phyloP scores from a whole-genome alignment of 306 rosid species.

The Comarum palustre region DNA sequence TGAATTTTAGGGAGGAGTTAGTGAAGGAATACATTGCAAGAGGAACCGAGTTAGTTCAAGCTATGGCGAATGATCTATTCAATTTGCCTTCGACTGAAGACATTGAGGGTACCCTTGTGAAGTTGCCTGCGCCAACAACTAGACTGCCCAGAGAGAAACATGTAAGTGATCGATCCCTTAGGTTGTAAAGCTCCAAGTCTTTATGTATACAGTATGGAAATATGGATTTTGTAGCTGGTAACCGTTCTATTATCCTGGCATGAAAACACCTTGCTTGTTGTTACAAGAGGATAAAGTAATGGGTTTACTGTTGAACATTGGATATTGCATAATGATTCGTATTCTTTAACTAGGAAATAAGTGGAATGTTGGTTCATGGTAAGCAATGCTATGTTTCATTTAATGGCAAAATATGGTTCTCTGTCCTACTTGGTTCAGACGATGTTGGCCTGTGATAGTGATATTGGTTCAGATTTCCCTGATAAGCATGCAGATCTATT shows the following conservation, averaged over 20 bases:
- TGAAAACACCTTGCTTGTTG: background rate
- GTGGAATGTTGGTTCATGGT: background rate
- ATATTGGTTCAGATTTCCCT: background rate
- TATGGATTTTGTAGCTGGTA: background rate
- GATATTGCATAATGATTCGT: background rate
- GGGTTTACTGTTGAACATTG: background rate
- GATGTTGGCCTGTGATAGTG: background rate
- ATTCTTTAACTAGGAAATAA: background rate
- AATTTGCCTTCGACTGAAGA: conserved; percentile 66
- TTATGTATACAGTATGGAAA: background rate
- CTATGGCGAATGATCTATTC: conserved; percentile 65
- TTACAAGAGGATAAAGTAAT: background rate
- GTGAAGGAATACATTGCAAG: conserved; percentile 51
- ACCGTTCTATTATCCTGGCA: background rate
- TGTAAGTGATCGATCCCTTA: conserved; percentile 32
- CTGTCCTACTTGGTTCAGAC: background rate
- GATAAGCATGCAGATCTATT: background rate
- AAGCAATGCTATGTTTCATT: background rate
- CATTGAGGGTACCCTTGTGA: conserved; percentile 75
- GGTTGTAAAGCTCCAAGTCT: background rate
- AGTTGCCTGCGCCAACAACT: conserved; percentile 61
- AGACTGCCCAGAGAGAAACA: conserved; percentile 85
- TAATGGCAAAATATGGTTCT: background rate
- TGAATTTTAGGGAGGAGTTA: conserved; percentile 50
- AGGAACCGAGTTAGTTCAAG: conserved; percentile 80